These are phyloP conservation scores for Neofusicoccum kwambonambiense DNA, from an alignment of 2,329 filamentous ascomycete species.

Conservation along the genomic window DNA sequence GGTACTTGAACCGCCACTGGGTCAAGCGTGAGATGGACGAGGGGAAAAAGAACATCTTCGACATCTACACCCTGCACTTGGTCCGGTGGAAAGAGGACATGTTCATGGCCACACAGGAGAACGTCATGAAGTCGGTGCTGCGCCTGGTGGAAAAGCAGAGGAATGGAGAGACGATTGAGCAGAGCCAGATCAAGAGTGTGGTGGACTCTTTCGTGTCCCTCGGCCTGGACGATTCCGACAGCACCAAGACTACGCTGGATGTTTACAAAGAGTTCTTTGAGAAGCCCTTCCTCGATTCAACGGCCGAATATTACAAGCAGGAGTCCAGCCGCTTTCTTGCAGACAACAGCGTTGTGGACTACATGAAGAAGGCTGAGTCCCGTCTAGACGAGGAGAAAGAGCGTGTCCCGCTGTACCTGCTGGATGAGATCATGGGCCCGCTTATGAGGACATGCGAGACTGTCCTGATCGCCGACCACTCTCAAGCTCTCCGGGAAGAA, in stretches of 20 bases:
- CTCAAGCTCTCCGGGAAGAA: constrained; percentile 81
- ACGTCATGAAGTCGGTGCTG: constrained; percentile 93
- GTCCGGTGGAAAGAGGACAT: constrained; percentile 94
- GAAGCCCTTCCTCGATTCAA: constrained; percentile 83
- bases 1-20: constrained; percentile 97
- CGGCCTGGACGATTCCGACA: constrained; percentile 89
- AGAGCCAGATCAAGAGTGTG: constrained; percentile 93
- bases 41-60: constrained; percentile 96
- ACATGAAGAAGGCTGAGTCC: constrained; percentile 98
- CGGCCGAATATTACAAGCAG: constrained; percentile 79
- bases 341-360: constrained; percentile 96
- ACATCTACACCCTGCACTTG: constrained; percentile 94
- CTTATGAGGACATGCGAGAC: constrained; percentile 86
- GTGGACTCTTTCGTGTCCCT: constrained; percentile 94
- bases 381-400: constrained; percentile 91
- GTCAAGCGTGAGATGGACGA: constrained; percentile 99
- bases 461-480: constrained; percentile 87
- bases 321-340: constrained; percentile 94
- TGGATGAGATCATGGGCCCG: constrained; percentile 80
- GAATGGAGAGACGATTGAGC: constrained; percentile 96
- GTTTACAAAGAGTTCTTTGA: constrained; percentile 94
- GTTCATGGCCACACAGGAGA: constrained; percentile 77
- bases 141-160: constrained; percentile 96
- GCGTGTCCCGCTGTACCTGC: constrained; percentile 86
- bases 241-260: constrained; percentile 89